These are phyloP conservation scores for Phascolomyces articulosus DNA, from an alignment of 371 early-diverging fungal genomes.

Conservation along the genomic window DNA sequence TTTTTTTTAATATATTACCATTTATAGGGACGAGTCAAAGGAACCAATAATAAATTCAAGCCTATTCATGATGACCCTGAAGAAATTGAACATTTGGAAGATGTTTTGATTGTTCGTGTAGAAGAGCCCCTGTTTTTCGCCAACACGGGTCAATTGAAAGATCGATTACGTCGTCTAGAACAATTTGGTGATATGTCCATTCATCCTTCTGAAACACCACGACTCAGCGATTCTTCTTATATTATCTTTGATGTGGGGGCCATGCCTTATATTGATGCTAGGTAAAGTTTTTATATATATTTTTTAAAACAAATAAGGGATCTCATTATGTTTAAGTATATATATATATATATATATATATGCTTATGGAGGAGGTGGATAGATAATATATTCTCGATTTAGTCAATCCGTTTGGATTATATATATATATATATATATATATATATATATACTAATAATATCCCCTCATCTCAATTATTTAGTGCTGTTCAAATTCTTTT, in stretches of 20 bases:
- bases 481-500: conserved; percentile 85
- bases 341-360: too few species aligned
- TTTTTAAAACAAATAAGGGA: not conserved
- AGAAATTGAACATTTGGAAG: conserved; percentile 75
- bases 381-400: too few species aligned
- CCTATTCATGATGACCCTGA: conserved; percentile 68
- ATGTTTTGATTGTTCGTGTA: conserved; percentile 85
- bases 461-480: too few species aligned
- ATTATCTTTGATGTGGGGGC: conserved; percentile 89
- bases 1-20: not conserved
- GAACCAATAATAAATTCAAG: conserved; percentile 47
- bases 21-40: conserved; percentile 50
- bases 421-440: conserved; percentile 2
- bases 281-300: conserved; percentile 35
- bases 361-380: too few species aligned
- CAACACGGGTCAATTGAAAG: conserved; percentile 91
- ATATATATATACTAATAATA: not conserved
- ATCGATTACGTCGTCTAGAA: conserved; percentile 88
- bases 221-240: conserved; percentile 63
- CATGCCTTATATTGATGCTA: conserved; percentile 89
- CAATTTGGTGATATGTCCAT: conserved; percentile 87
- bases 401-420: too few species aligned
- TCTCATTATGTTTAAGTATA: too few species aligned
- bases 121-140: conserved; percentile 95
- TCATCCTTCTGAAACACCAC: conserved; percentile 83